Evolutionary conservation across 1,284 basidiomycete genomes (phyloP).

Genomic region (Ganoderma meredithae): DNA sequence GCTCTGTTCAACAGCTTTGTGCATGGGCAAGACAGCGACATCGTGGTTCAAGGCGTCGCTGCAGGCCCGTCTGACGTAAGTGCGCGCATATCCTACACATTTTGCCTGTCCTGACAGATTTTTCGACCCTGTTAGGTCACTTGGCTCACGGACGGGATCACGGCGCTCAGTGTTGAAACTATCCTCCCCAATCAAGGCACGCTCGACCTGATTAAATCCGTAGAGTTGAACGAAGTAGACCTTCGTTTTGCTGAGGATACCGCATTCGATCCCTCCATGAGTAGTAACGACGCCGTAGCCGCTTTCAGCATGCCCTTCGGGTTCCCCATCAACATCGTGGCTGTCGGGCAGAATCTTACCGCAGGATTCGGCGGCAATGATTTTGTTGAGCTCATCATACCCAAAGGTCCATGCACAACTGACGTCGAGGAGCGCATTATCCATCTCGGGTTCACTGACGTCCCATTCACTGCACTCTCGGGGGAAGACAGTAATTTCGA

Average conservation of each 20-base stretch:
- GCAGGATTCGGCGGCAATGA: conserved; percentile 60
- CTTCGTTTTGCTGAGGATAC: conserved; percentile 65
- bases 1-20: conserved; percentile 80
- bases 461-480: conserved; percentile 66
- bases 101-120: neutral
- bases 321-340: conserved; percentile 76
- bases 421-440: conserved; percentile 72
- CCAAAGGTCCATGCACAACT: conserved; percentile 65
- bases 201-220: conserved; percentile 72
- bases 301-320: conserved; percentile 75
- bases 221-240: conserved; percentile 68
- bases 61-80: conserved; percentile 67
- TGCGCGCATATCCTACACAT: neutral
- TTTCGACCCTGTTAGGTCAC: conserved; percentile 53
- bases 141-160: conserved; percentile 82
- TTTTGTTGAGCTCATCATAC: conserved; percentile 73
- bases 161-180: conserved; percentile 64
- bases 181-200: conserved; percentile 71
- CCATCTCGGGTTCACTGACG: conserved; percentile 65
- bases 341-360: conserved; percentile 68
- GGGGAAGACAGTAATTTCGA: conserved; percentile 65
- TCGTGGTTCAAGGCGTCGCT: conserved; percentile 68
- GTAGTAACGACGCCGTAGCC: conserved; percentile 67
- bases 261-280: conserved; percentile 66
- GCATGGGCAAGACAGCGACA: conserved; percentile 68